Base-by-base conservation (phyloP, 2,329 filamentous ascomycete species). In the Aspergillus sp. region DNA sequence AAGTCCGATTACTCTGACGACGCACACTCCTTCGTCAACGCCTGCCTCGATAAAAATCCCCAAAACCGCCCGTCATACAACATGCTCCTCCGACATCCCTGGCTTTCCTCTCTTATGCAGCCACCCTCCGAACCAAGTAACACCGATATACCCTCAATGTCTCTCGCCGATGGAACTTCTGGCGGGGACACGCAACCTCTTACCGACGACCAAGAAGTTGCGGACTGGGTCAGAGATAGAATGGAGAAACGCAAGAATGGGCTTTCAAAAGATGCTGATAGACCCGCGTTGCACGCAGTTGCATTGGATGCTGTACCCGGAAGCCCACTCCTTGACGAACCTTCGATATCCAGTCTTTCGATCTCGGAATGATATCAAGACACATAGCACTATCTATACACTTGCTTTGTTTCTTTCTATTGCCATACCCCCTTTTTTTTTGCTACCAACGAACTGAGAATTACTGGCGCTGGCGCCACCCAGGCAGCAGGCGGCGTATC, bases 41-140 rank as follows among this genome's bases (percentile, higher is more conserved):
- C 88, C 44, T 98, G 95, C 72, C 81, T 99, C 47, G 92, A 97
- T 80, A 99, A 99, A 75, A 89, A 91, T 20, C 91, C 95, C 8
- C 90, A 90, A 65, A 85, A 96, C 58, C 87, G 95, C n/a, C 93
- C 93, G n/a, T 95, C 90, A 0, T 99, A 99, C 71, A 86, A 89
- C 51, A 92, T 91, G 81, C 84, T 99, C 5, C 82, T 99, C 11
- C 86, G 91, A 67, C 93, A 98, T 70, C 86, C 90, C 26, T 99
- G 95, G 95, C 82, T 99, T 5, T 83, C 86, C 8, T 81, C 85
- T 1, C 80, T 96, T 38, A 84, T 88, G 62, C 89, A 92, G 64
- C 90, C 90, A 2, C 82, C 86, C n/a, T 89, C 86, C 1, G 91
- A 92, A 59, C 76, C 82, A 0, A 88, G 91, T 59, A 67, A 52